Evolutionary conservation across 805 yeast species (phyloP).

Genomic region (Millerozyma miso): DNA sequence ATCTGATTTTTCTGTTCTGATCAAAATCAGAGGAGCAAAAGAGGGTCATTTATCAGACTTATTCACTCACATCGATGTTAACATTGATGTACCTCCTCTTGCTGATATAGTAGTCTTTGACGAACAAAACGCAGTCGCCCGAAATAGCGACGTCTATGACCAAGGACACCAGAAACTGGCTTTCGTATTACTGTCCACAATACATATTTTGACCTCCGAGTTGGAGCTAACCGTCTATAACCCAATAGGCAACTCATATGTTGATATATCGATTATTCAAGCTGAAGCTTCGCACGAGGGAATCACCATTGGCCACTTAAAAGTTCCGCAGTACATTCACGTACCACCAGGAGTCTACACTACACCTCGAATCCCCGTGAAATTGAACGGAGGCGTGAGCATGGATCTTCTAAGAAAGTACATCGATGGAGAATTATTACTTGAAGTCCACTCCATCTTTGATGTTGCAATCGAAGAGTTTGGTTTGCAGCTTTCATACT

Average conservation of each 20-base stretch:
- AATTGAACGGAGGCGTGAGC: constrained; percentile 42
- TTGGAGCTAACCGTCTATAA: constrained; percentile 51
- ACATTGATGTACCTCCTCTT: not conserved
- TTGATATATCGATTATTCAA: constrained; percentile 36
- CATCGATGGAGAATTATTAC: constrained; percentile 45
- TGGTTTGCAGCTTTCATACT: constrained; percentile 39
- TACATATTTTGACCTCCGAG: constrained; percentile 53
- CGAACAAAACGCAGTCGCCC: constrained; percentile 3
- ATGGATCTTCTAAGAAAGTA: constrained; percentile 48
- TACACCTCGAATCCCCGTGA: constrained; percentile 49
- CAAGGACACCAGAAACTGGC: constrained; percentile 16
- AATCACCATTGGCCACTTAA: constrained; percentile 42
- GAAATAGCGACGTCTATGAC: not conserved
- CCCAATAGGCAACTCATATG: constrained; percentile 47
- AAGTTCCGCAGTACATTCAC: constrained; percentile 34
- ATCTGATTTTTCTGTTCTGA: not conserved
- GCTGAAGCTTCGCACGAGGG: constrained; percentile 50
- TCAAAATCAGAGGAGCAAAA: not conserved
- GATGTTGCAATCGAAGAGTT: constrained; percentile 37
- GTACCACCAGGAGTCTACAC: constrained; percentile 51
- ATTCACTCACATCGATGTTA: not conserved
- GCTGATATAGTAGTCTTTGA: not conserved
- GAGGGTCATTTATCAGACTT: not conserved
- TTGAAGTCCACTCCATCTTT: constrained; percentile 45
- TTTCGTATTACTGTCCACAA: constrained; percentile 46